A percentile compares a stretch with the other conserved stretches of the same genome.
phyloP scores from a whole-genome alignment of 192 early-diverging fungal species.

The Gonapodya prolifera region DNA sequence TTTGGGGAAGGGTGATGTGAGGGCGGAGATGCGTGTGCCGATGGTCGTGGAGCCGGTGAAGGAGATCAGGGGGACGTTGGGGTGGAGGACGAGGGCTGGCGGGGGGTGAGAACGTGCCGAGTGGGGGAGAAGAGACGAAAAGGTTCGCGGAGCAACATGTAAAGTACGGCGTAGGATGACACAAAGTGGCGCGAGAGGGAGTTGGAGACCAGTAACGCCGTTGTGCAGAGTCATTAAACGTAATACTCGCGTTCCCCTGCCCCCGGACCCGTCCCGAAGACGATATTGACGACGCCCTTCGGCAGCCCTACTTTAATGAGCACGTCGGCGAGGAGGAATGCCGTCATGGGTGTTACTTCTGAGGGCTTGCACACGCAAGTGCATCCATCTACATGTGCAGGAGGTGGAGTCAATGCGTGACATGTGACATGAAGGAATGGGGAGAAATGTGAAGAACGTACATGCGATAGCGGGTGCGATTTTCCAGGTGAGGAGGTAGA shows the following conservation, averaged over 20 bases:
- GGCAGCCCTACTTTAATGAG: conserved; percentile 60
- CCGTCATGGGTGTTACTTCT: conserved; percentile 34
- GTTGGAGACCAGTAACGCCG: no score
- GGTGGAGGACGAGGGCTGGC: conserved; percentile 60
- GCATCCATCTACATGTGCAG: conserved; percentile 42
- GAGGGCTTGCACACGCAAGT: conserved; percentile 63
- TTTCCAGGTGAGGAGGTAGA: conserved; percentile 66
- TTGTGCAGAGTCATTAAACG: no score
- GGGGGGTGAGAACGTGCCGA: conserved; percentile 58
- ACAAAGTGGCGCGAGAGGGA: no score
- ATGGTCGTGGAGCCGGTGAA: conserved; percentile 64
- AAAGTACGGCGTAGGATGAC: no score
- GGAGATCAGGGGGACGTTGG: conserved; percentile 50
- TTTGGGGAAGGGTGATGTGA: conserved; percentile 53
- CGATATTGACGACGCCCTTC: conserved; percentile 67
- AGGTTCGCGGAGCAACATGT: no score
- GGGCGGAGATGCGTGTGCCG: conserved; percentile 44
- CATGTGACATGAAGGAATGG: conserved; percentile 4
- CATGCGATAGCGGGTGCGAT: conserved; percentile 62
- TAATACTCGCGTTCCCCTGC: no score
- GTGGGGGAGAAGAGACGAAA: no score
- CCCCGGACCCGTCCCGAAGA: conserved; percentile 60
- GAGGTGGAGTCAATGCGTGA: no score
- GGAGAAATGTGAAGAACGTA: conserved; percentile 6
- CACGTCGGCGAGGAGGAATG: conserved; percentile 43